A percentile compares a stretch with the other conserved stretches of the same genome.
These are phyloP conservation scores for Beauveria asiatica DNA, from an alignment of 2,329 filamentous ascomycete species.

Conservation along the genomic window DNA sequence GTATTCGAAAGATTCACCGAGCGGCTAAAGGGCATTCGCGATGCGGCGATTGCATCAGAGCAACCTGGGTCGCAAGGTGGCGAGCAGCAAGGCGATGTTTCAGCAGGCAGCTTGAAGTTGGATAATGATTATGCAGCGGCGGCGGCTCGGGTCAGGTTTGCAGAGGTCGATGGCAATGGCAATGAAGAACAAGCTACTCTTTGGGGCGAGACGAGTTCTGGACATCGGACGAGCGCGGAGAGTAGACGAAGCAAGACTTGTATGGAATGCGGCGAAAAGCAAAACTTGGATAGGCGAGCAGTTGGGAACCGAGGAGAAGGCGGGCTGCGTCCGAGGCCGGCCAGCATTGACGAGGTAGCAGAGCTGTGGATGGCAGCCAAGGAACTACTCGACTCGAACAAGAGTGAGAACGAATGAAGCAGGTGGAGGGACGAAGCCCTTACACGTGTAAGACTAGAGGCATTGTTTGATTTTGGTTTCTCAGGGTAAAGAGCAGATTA, in stretches of 20 bases:
- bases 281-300: background rate
- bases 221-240: background rate
- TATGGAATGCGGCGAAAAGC: background rate
- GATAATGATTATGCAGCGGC: constrained; percentile 5
- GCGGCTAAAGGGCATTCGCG: constrained; percentile 25
- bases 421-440: background rate
- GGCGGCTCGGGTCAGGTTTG: constrained; percentile 7
- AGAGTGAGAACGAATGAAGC: background rate
- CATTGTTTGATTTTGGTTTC: background rate
- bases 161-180: constrained; percentile 5
- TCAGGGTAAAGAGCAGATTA: background rate
- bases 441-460: background rate
- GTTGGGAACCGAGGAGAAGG: background rate
- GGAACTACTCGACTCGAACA: constrained; percentile 17
- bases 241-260: background rate
- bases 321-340: background rate
- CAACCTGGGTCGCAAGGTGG: background rate
- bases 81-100: background rate
- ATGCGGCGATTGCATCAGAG: constrained; percentile 13
- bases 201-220: background rate
- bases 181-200: background rate
- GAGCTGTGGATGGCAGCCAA: constrained; percentile 19
- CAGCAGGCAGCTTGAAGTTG: background rate
- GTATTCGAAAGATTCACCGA: constrained; percentile 37
- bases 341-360: constrained; percentile 11